Base-by-base conservation (phyloP, 257 asterid species). In the Henckelia pumila region DNA sequence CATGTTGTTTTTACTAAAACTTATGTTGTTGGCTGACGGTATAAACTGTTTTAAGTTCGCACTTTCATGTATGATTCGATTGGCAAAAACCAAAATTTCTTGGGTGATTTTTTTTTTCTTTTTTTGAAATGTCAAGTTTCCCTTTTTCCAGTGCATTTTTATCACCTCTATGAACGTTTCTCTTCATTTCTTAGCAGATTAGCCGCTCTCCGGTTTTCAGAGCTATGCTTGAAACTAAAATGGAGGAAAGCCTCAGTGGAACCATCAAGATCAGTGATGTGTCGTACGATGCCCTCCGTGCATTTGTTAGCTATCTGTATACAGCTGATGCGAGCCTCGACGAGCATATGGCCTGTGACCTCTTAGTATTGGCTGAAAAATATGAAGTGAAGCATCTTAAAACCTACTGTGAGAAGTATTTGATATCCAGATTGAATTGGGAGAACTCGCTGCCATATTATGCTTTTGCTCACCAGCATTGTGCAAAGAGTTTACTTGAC, bases 171-270 rank as follows among this genome's bases (percentile, higher is more conserved):
- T 26, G 30, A 26, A 26, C 30, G 2, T 26, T 2, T 35, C 47
- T 74, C 58, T 70, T 69, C 29, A 26, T 47, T 58, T 22, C 55
- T 69, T 20, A 7, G 62, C 89, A 88, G 97, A 82, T 92, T 8
- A 80, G 91, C 63, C 87, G 97, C 23, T 88, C 96, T 66, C 97
- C 96, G 0, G 96, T 90, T 14, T 90, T 91, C 75, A 81, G 85
- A 69, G 97, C 97, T 32, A 91, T 91, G 97, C 86, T 91, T 17
- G 95, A 86, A 57, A 91, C 82, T 33, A 86, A 82, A 70, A 91
- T 91, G 96, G 95, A 81, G 77, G 97, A 91, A 68, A 88, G 96
- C 72, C 69, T 88, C 0, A 91, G 96, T 28, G 95, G 96, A 9
- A 91, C 95, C 14, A 86, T 91, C 77, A 91, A 84, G 83, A 88